These are phyloP conservation scores for Malania oleifera DNA, from an alignment of 164 flowering plant genomes.

Conservation along the genomic window DNA sequence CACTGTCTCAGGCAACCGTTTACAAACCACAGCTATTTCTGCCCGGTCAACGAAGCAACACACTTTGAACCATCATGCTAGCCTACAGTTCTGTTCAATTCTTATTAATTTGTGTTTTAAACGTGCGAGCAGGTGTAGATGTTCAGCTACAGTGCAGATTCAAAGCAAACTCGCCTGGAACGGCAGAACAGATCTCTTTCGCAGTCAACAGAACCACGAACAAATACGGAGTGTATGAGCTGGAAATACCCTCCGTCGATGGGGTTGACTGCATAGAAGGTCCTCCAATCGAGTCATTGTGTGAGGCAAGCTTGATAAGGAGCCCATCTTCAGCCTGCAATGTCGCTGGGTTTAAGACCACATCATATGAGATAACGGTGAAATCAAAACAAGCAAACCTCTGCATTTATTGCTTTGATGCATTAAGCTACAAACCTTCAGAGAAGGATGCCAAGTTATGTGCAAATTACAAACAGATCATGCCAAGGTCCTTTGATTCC, in stretches of 20 bases:
- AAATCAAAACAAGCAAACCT: conserved; percentile 49
- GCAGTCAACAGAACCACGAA: conserved; percentile 67
- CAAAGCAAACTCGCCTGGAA: conserved; percentile 42
- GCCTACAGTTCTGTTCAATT: too few relatives aligned
- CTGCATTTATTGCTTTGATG: conserved; percentile 49
- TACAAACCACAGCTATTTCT: too few relatives aligned
- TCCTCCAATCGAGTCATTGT: conserved; percentile 28
- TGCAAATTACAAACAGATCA: conserved; percentile 22
- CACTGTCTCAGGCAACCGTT: too few relatives aligned
- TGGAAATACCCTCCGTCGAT: conserved; percentile 54
- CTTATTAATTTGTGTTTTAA: too few relatives aligned
- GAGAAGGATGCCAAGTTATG: conserved; percentile 37
- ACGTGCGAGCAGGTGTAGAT: conserved; percentile 41
- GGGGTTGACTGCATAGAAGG: conserved; percentile 48
- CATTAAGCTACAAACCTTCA: conserved; percentile 48
- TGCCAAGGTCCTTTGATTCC: conserved; percentile 21
- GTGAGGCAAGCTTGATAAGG: conserved; percentile 45
- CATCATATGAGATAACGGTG: conserved; percentile 35
- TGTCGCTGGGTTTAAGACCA: conserved; percentile 34
- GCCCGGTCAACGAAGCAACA: too few relatives aligned
- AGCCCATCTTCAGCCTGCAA: conserved; percentile 44
- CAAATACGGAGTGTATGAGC: conserved; percentile 45
- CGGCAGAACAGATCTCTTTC: conserved; percentile 35
- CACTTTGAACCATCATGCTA: too few relatives aligned
- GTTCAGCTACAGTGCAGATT: conserved; percentile 65